Evolutionary conservation across 345 rosid genomes (phyloP).

Genomic region (Populus pruinosa): DNA sequence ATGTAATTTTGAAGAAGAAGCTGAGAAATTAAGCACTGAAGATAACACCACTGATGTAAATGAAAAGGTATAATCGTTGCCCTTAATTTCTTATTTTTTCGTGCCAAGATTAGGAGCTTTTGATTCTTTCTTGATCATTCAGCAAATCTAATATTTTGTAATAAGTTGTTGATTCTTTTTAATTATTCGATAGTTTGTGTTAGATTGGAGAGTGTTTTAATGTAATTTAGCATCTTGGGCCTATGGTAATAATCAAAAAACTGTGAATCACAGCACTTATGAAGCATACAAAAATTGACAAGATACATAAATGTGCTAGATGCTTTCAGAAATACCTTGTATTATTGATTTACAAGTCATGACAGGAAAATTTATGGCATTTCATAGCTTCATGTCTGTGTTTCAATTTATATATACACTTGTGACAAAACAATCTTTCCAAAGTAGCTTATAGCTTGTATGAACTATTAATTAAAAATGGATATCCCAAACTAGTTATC

Average conservation of each 20-base stretch:
- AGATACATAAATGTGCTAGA: too few relatives aligned
- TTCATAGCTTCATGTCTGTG: not conserved
- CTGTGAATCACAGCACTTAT: too few relatives aligned
- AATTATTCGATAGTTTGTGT: not conserved
- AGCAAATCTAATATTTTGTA: not conserved
- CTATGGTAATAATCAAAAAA: too few relatives aligned
- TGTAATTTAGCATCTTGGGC: not conserved
- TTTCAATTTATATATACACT: not conserved
- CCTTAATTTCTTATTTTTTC: not conserved
- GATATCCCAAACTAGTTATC: not conserved
- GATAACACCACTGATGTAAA: not conserved
- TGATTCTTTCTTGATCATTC: not conserved
- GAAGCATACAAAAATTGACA: too few relatives aligned
- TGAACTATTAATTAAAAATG: not conserved
- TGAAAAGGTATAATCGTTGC: conserved; percentile 5
- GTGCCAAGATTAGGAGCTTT: not conserved
- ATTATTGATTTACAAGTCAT: too few relatives aligned
- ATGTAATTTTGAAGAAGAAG: conserved; percentile 3
- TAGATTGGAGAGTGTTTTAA: not conserved
- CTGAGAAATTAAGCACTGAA: not conserved
- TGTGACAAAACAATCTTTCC: not conserved
- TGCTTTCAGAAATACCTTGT: too few relatives aligned
- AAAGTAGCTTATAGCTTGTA: not conserved
- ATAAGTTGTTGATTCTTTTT: not conserved
- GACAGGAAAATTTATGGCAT: too few relatives aligned